Conservation (phyloP, 2,329 filamentous ascomycete genomes). For the Myriosclerotinia scirpicola region DNA sequence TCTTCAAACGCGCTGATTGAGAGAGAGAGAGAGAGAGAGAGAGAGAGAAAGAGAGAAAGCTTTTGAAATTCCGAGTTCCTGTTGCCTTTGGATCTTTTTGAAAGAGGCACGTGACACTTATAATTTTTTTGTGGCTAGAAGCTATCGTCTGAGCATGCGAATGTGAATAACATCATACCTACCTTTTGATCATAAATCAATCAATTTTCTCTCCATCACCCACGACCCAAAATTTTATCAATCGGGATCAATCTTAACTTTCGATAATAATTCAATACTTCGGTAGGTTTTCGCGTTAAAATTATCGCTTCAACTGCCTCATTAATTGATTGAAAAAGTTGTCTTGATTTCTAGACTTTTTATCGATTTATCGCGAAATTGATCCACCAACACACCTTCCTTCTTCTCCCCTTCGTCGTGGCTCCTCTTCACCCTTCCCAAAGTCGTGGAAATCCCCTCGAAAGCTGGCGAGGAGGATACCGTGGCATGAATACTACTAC, state of each 20-base stretch:
- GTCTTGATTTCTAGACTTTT: conserved; percentile 2
- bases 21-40: too few species aligned
- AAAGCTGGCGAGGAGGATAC: conserved; percentile 55
- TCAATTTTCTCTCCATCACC: neutral
- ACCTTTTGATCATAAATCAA: conserved; percentile 14
- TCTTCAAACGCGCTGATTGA: neutral
- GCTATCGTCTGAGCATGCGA: neutral
- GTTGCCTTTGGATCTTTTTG: neutral
- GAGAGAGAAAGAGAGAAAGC: too few species aligned
- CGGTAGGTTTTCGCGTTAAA: conserved; percentile 8
- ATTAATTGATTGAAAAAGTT: conserved; percentile 13
- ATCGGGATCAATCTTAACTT: neutral
- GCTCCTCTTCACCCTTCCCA: conserved; percentile 56
- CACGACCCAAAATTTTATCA: conserved; percentile 1
- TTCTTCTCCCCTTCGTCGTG: conserved; percentile 43
- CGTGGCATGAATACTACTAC: conserved; percentile 58
- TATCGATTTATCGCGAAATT: conserved; percentile 14
- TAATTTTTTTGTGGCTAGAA: too few species aligned
- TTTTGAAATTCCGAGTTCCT: too few species aligned
- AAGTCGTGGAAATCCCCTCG: conserved; percentile 55
- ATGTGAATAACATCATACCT: too few species aligned
- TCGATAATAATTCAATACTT: neutral
- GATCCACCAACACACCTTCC: conserved; percentile 2
- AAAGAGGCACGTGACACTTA: neutral
- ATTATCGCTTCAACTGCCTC: conserved; percentile 1